Conservation (phyloP, 139 green algal species). For the Dunaliella sp. region DNA sequence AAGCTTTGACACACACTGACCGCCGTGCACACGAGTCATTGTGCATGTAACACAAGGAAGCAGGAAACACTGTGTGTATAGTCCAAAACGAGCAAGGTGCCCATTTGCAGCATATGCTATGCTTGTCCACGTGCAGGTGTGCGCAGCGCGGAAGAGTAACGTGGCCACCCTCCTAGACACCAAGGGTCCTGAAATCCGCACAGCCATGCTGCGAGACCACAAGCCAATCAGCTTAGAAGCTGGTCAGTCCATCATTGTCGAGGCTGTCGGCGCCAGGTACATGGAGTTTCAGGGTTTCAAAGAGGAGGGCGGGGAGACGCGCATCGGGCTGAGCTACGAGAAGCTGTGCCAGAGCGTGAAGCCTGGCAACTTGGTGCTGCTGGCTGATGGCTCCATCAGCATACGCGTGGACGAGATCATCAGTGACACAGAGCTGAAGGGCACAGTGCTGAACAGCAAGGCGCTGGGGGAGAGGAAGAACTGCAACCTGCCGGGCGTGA, state of each 20-base stretch:
- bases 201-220: slow-evolving; percentile 56
- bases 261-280: slow-evolving; percentile 63
- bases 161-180: slow-evolving; percentile 43
- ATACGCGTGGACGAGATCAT: slow-evolving; percentile 52
- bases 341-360: slow-evolving; percentile 54
- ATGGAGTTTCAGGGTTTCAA: slow-evolving; percentile 53
- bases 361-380: slow-evolving; percentile 56
- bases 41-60: too few species aligned
- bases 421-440: slow-evolving; percentile 23
- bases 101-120: too few species aligned
- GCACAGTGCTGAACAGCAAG: slow-evolving; percentile 49
- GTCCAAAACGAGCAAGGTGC: too few species aligned
- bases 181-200: slow-evolving; percentile 67
- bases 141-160: slow-evolving; percentile 11
- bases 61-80: too few species aligned
- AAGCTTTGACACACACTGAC: too few species aligned
- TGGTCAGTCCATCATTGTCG: slow-evolving; percentile 51
- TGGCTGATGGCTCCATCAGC: slow-evolving; percentile 52
- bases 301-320: slow-evolving; percentile 41
- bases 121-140: too few species aligned
- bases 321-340: slow-evolving; percentile 54
- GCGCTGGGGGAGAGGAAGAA: slow-evolving; percentile 51
- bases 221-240: slow-evolving; percentile 48
- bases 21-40: too few species aligned
- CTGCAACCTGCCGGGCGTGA: slow-evolving; percentile 70